Base-by-base conservation (phyloP, 2,329 filamentous ascomycete genomes). In the Seiridium cupressi region DNA sequence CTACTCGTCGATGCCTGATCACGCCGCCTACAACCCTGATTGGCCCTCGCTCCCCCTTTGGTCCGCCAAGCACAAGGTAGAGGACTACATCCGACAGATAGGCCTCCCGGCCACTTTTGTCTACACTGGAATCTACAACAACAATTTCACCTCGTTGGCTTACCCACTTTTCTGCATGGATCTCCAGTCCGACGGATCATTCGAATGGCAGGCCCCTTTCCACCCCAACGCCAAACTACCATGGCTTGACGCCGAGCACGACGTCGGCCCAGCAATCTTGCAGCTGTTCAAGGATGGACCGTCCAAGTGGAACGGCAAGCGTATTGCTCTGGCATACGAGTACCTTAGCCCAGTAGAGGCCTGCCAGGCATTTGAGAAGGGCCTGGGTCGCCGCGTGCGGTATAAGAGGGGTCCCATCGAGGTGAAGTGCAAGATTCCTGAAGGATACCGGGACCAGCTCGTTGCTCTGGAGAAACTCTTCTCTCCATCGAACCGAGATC, bases 151-250 rank as follows among this genome's bases (percentile, higher is more conserved):
- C 36, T 95, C 91, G 51, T 82, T 97, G 38, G 88, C 87, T 1
- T 98, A 97, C 71, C 95, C 95, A 1, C 83, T 98, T 3, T 98
- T 98, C 79, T 95, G 93, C 77, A 96, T 97, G 90, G 92, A 96
- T 64, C 79, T 96, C 51, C 88, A 92, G 74, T 75, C 81, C 1
- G 92, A 97, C 68, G 93, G 92, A 18, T 93, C 90, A 58, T 97
- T 97, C 73, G 80, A 89, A 61, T 98, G 95, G 95, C 88, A 92
- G 71, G 94, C 94, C 1, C 95, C 95, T 0, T 98, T 98, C 74
- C 91, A 97, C 68, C 91, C 92, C 2, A 86, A 97, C 67, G 90
- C 89, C 60, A 92, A 92, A 64, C 82, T 99, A 44, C 95, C 95
- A 0, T 99, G 94, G 93, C 81, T 99, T 44, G 95, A 99, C 71